A percentile compares a stretch with the other conserved stretches of the same genome.
Evolutionary conservation across 2,329 filamentous ascomycete genomes (phyloP).

Genomic region (Cladosporium sp.): DNA sequence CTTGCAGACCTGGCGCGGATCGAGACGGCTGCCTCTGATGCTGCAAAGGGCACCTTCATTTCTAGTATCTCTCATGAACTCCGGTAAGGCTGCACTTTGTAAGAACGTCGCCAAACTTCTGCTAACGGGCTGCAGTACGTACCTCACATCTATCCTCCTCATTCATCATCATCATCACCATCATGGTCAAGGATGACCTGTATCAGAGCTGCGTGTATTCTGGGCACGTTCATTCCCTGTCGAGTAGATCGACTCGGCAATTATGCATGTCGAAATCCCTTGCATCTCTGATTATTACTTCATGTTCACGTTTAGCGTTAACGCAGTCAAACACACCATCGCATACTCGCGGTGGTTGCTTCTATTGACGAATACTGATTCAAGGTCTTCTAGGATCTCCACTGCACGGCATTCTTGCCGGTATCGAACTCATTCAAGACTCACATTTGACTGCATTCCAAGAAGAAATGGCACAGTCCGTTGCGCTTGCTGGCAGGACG

Average conservation of each 20-base stretch:
- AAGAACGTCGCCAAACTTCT: background rate
- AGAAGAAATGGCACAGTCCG: conserved; percentile 42
- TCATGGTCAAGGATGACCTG: background rate
- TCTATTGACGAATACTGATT: background rate
- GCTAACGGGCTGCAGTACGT: background rate
- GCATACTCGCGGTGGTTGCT: background rate
- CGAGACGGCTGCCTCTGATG: conserved; percentile 37
- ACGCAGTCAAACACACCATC: background rate
- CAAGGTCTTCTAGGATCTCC: conserved; percentile 32
- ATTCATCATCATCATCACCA: background rate
- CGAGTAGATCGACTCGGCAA: background rate
- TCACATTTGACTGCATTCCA: conserved; percentile 39
- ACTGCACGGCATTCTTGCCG: conserved; percentile 43
- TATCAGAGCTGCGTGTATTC: too few relatives aligned
- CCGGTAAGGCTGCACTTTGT: background rate
- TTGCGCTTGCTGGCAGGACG: conserved; percentile 47
- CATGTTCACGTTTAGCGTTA: background rate
- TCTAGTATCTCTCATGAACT: conserved; percentile 51
- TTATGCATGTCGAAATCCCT: too few relatives aligned
- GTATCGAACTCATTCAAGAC: conserved; percentile 47
- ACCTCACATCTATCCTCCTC: background rate
- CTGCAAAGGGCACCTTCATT: conserved; percentile 49
- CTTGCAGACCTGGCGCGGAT: conserved; percentile 35
- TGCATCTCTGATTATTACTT: too few relatives aligned
- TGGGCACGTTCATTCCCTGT: background rate